A percentile compares a stretch with the other conserved stretches of the same genome.
phyloP scores from a whole-genome alignment of 306 rosid genomes.

The Cicer chorassanicum region DNA sequence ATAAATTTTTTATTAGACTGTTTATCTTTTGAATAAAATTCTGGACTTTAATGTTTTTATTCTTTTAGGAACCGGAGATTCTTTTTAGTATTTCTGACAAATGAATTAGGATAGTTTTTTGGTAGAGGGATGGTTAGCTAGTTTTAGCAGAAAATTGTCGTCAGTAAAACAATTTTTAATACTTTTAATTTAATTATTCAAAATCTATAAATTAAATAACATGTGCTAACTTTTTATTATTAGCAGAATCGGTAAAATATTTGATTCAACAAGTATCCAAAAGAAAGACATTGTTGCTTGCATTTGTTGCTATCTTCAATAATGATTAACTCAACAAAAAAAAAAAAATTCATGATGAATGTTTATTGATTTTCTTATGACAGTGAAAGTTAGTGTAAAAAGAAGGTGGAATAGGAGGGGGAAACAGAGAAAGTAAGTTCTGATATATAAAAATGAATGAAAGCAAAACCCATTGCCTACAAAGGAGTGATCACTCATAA shows the following conservation, averaged over 20 bases:
- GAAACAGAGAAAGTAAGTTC: constrained; percentile 24
- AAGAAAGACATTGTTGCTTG: not conserved
- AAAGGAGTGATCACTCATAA: not conserved
- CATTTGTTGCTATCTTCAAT: not conserved
- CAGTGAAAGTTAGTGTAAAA: not conserved
- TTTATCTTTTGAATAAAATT: no score
- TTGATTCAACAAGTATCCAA: not conserved
- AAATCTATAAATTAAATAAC: no score
- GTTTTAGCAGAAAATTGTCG: not conserved
- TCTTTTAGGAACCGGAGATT: no score
- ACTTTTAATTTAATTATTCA: not conserved
- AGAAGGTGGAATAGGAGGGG: not conserved
- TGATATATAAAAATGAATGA: not conserved
- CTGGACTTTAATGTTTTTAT: no score
- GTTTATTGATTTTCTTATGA: not conserved
- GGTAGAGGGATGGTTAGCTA: not conserved
- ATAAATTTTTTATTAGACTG: no score
- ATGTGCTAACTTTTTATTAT: not conserved
- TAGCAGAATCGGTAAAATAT: not conserved
- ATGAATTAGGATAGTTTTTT: not conserved
- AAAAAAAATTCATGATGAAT: no score
- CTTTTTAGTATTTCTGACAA: not conserved
- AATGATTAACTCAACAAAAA: no score
- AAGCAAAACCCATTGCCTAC: not conserved
- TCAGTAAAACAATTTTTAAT: not conserved